Percentiles rank a stretch among this genome's conserved stretches.
These are phyloP conservation scores for Beta lomatogona DNA, from an alignment of 179 eudicot species.

Conservation along the genomic window DNA sequence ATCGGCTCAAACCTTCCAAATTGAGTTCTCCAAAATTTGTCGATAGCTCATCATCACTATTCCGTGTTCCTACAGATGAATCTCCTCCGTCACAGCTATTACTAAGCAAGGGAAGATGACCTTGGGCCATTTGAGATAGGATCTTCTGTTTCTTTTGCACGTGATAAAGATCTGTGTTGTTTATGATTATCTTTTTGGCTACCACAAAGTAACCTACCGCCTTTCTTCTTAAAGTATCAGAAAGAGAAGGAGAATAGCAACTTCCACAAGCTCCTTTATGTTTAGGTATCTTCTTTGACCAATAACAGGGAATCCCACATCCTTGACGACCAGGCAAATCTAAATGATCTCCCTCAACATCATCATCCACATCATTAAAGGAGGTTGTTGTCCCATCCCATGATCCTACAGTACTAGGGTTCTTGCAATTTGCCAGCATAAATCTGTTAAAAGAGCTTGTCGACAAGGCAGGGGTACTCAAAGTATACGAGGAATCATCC, in stretches of 20 bases:
- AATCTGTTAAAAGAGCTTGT: conserved; percentile 75
- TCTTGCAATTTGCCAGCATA: conserved; percentile 40
- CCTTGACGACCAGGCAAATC: conserved; percentile 79
- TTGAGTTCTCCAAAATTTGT: conserved; percentile 85
- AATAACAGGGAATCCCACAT: conserved; percentile 95
- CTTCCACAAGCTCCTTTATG: conserved; percentile 68
- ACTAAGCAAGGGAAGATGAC: conserved; percentile 73
- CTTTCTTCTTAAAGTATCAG: conserved; percentile 82
- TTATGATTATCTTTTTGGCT: conserved; percentile 46
- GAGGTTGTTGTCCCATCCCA: conserved; percentile 89
- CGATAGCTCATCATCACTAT: conserved; percentile 81
- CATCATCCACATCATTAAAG: conserved; percentile 66
- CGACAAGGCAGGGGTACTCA: conserved; percentile 93
- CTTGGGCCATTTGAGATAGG: conserved; percentile 53
- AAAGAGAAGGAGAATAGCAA: conserved; percentile 86
- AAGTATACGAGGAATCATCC: conserved; percentile 71
- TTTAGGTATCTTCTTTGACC: conserved; percentile 82
- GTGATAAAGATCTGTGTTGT: conserved; percentile 46
- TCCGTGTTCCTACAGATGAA: conserved; percentile 67
- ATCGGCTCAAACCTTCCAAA: conserved; percentile 86
- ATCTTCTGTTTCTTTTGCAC: conserved; percentile 54
- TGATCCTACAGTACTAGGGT: conserved; percentile 78
- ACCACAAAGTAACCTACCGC: conserved; percentile 75
- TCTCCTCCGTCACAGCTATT: conserved; percentile 55
- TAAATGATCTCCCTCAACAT: conserved; percentile 60